Evolutionary conservation across 2,329 filamentous ascomycete species (phyloP).

Genomic region (Fusarium transvaalense): DNA sequence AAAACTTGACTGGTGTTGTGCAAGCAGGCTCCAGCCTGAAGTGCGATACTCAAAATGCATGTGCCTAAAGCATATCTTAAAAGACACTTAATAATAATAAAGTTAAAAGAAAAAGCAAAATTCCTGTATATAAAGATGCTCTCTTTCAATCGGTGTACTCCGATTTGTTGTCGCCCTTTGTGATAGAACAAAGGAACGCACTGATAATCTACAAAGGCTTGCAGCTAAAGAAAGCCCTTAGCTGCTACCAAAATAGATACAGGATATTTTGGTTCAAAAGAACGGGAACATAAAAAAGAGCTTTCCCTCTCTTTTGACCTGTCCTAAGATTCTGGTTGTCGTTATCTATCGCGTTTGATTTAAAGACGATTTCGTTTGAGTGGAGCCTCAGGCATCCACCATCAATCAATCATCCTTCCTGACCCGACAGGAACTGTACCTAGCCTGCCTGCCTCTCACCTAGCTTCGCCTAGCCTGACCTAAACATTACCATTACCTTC

Average conservation of each 20-base stretch:
- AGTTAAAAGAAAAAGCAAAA: not conserved
- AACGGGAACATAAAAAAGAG: not conserved
- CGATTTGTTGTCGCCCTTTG: not conserved
- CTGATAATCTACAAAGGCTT: not conserved
- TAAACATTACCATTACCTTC: constrained; percentile 26
- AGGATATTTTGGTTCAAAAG: not conserved
- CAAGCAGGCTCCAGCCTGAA: too few relatives aligned
- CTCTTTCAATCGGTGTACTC: not conserved
- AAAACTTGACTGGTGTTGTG: too few relatives aligned
- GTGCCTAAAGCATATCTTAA: not conserved
- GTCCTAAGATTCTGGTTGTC: not conserved
- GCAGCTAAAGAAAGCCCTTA: not conserved
- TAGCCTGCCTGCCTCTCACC: constrained; percentile 3
- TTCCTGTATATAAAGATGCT: not conserved
- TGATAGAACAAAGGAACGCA: not conserved
- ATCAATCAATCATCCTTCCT: not conserved
- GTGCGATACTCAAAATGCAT: not conserved
- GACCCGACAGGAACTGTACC: constrained; percentile 9
- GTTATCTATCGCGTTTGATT: constrained; percentile 14
- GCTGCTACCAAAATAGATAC: not conserved
- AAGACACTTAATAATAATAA: not conserved
- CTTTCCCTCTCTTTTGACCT: not conserved
- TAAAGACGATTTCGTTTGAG: not conserved
- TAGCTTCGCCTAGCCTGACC: constrained; percentile 26
- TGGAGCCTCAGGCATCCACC: constrained; percentile 30